Conservation (phyloP, 176 grass and related monocot genomes). For the Sorghum bicolor region DNA sequence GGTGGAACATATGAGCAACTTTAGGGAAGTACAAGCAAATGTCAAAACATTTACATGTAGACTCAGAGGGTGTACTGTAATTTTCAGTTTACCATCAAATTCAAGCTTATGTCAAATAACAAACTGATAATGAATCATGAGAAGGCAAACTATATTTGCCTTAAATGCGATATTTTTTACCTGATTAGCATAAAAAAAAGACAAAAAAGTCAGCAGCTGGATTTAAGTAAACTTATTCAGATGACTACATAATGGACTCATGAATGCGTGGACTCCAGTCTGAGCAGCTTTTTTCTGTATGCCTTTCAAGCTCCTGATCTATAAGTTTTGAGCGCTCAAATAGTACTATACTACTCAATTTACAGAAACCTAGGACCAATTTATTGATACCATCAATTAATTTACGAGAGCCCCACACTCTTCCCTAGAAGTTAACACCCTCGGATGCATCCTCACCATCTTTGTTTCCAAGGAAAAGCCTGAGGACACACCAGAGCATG, state of each 20-base stretch:
- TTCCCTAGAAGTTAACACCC: slow-evolving; percentile 11
- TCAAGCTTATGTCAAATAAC: not conserved
- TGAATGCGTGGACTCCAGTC: not conserved
- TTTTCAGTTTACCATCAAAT: not conserved
- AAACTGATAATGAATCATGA: not conserved
- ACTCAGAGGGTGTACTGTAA: not conserved
- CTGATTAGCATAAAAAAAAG: not conserved
- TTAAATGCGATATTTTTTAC: not conserved
- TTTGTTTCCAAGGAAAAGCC: slow-evolving; percentile 18
- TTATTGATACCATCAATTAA: slow-evolving; percentile 4
- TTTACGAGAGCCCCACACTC: not conserved
- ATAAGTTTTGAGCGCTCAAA: not conserved
- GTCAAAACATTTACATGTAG: not conserved
- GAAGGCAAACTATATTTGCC: not conserved
- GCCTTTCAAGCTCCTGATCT: not conserved
- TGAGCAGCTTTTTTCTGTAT: not conserved
- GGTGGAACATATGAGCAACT: not conserved
- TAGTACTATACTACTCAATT: slow-evolving; percentile 1
- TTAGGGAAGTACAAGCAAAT: not conserved
- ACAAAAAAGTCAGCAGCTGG: not conserved
- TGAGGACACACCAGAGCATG: not conserved
- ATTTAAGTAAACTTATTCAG: slow-evolving; percentile 1
- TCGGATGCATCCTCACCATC: not conserved
- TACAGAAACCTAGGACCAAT: not conserved
- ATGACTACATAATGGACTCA: not conserved